Evolutionary conservation across 2,329 filamentous ascomycete species (phyloP).

Genomic region (Moelleriella libera): DNA sequence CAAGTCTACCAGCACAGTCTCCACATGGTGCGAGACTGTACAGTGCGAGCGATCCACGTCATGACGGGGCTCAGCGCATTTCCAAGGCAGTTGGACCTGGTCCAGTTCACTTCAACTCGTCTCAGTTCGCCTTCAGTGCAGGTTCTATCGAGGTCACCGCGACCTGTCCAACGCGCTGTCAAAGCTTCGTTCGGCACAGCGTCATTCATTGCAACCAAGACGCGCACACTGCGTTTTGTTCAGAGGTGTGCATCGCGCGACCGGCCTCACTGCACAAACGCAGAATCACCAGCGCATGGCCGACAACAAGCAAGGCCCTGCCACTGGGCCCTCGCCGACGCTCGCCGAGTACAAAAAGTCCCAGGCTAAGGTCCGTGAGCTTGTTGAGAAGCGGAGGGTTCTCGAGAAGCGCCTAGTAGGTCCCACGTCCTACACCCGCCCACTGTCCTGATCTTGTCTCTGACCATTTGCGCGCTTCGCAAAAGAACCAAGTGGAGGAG

Average conservation of each 20-base stretch:
- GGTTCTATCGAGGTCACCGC: too few relatives aligned
- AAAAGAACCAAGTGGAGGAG: conserved; percentile 46
- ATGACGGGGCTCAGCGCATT: too few relatives aligned
- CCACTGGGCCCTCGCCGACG: conserved; percentile 16
- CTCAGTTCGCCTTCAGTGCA: too few relatives aligned
- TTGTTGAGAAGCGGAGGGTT: conserved; percentile 28
- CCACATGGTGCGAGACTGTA: neutral
- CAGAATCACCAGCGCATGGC: conserved; percentile 13
- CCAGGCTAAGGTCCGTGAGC: conserved; percentile 30
- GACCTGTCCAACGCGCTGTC: too few relatives aligned
- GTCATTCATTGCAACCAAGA: neutral
- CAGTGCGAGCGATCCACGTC: too few relatives aligned
- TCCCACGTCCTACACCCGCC: neutral
- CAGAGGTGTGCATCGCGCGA: too few relatives aligned
- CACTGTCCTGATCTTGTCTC: neutral
- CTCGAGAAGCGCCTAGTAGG: conserved; percentile 23
- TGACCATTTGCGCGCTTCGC: neutral
- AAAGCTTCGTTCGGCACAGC: too few relatives aligned
- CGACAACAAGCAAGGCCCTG: conserved; percentile 15
- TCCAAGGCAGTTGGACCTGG: too few relatives aligned
- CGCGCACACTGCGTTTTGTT: neutral
- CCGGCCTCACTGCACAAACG: neutral
- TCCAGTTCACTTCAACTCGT: too few relatives aligned
- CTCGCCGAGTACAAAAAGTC: conserved; percentile 36
- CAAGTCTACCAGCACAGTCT: neutral